Evolutionary conservation across 2,329 filamentous ascomycete species (phyloP).

Genomic region (Colletotrichum falcatum): DNA sequence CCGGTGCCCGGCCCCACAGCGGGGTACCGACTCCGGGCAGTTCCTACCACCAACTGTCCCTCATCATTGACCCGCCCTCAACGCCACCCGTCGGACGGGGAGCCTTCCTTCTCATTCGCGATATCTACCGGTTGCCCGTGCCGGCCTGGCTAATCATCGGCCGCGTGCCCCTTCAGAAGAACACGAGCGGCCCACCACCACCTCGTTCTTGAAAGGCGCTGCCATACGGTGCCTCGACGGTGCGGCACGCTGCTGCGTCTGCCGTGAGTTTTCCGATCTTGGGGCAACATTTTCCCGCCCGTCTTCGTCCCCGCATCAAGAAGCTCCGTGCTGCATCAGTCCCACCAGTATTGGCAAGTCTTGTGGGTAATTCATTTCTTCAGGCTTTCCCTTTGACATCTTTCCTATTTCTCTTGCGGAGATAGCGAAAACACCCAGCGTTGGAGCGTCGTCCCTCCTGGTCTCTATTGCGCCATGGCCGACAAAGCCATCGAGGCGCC

Average conservation of each 20-base stretch:
- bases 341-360: not conserved
- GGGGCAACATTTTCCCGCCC: not conserved
- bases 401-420: not conserved
- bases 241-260: not conserved
- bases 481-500: constrained; percentile 1
- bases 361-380: too few species aligned
- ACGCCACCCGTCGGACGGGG: not conserved
- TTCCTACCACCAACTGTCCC: constrained; percentile 1
- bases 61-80: constrained; percentile 1
- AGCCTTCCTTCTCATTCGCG: not conserved
- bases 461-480: not conserved
- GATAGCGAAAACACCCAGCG: too few species aligned
- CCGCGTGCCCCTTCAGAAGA: not conserved
- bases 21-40: constrained; percentile 4
- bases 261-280: not conserved
- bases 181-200: not conserved
- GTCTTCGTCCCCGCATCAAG: not conserved
- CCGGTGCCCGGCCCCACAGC: constrained; percentile 13
- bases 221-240: not conserved
- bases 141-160: constrained; percentile 10
- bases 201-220: not conserved
- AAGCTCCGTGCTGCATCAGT: not conserved
- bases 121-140: not conserved
- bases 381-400: too few species aligned
- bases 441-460: not conserved